phyloP scores from a whole-genome alignment of 2,329 filamentous ascomycete species.

The Chrysosporium keratinophilum region DNA sequence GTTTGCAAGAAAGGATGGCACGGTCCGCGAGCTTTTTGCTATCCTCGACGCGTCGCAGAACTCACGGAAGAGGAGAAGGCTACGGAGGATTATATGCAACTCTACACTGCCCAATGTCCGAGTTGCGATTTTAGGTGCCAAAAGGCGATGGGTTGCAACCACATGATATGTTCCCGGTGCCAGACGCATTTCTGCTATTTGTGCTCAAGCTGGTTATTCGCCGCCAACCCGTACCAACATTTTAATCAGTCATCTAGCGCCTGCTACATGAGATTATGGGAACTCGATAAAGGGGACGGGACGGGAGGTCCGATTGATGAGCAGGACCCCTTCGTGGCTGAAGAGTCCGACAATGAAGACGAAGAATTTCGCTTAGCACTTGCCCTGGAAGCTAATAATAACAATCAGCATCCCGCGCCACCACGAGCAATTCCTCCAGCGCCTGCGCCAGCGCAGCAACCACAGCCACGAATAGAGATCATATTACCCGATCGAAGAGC shows the following conservation, averaged over 20 bases:
- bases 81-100: constrained; percentile 69
- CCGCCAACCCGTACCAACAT: constrained; percentile 73
- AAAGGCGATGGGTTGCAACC: constrained; percentile 90
- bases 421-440: constrained; percentile 14
- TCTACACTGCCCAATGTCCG: constrained; percentile 78
- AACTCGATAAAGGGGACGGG: constrained; percentile 69
- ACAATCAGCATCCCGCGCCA: constrained; percentile 22
- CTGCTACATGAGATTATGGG: constrained; percentile 85
- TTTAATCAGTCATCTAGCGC: constrained; percentile 62
- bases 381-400: constrained; percentile 22
- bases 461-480: constrained; percentile 16
- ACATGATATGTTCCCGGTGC: constrained; percentile 90
- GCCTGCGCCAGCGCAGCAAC: constrained; percentile 9
- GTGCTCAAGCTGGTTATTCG: constrained; percentile 75
- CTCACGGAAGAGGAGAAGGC: constrained; percentile 77
- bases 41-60: constrained; percentile 54
- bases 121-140: constrained; percentile 76
- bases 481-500: not conserved
- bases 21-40: constrained; percentile 67
- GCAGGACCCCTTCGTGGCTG: not conserved
- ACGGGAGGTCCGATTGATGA: constrained; percentile 23
- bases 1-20: constrained; percentile 79
- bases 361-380: constrained; percentile 14
- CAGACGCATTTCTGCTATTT: constrained; percentile 91
- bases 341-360: constrained; percentile 19